phyloP scores from a whole-genome alignment of 2,329 filamentous ascomycete species.

The Exophiala calicioides region DNA sequence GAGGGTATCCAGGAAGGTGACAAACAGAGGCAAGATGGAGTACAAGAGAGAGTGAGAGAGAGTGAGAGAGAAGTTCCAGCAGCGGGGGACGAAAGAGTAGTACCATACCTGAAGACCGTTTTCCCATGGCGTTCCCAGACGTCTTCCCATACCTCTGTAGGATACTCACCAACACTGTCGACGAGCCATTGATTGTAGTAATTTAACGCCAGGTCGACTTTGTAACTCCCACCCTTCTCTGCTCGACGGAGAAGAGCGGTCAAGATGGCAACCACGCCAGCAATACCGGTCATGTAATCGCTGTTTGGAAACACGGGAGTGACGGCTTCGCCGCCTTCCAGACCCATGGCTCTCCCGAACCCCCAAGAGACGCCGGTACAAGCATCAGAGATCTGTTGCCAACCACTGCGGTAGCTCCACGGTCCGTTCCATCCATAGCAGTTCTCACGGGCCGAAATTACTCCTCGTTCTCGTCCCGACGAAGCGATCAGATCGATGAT shows the following conservation, averaged over 20 bases:
- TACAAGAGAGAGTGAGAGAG: background rate
- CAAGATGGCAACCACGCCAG: constrained; percentile 67
- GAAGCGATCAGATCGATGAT: constrained; percentile 39
- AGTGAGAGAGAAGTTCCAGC: too few species aligned
- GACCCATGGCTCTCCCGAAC: constrained; percentile 38
- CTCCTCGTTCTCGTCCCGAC: constrained; percentile 42
- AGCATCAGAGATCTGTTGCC: constrained; percentile 54
- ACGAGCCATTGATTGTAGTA: constrained; percentile 48
- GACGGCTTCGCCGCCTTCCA: constrained; percentile 35
- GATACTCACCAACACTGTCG: constrained; percentile 41
- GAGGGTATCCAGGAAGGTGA: background rate
- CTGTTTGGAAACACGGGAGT: constrained; percentile 54
- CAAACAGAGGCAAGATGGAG: background rate
- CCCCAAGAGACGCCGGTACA: constrained; percentile 40
- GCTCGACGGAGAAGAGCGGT: constrained; percentile 64
- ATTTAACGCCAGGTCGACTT: constrained; percentile 11
- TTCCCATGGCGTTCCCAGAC: constrained; percentile 48
- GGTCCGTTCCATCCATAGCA: constrained; percentile 53
- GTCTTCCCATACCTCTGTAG: constrained; percentile 48
- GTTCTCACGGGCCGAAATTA: constrained; percentile 53
- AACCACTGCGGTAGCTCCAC: constrained; percentile 48
- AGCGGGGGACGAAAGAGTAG: too few species aligned
- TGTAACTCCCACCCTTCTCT: constrained; percentile 47
- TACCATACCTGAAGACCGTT: constrained; percentile 45
- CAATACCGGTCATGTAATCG: constrained; percentile 69